Conservation (phyloP, 352 stramenopile genomes). For the Globisporangium emineosum region DNA sequence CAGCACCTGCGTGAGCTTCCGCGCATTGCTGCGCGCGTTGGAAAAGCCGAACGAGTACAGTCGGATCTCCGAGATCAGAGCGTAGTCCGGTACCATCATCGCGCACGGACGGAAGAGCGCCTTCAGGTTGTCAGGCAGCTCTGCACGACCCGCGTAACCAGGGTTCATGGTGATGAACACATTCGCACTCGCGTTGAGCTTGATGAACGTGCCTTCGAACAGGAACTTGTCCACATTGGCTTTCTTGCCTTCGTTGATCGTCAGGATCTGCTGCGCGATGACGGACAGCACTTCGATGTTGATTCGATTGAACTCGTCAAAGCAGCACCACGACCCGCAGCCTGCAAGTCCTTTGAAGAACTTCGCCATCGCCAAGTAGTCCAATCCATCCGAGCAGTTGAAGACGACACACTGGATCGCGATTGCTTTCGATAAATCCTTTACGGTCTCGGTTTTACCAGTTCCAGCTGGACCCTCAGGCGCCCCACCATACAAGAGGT, state of each 20-base stretch:
- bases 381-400: constrained; percentile 91
- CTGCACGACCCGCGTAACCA: constrained; percentile 93
- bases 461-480: constrained; percentile 93
- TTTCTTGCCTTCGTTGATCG: constrained; percentile 90
- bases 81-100: constrained; percentile 96
- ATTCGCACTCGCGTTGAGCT: constrained; percentile 90
- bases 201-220: constrained; percentile 93
- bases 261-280: constrained; percentile 94
- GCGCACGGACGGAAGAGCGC: constrained; percentile 92
- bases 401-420: constrained; percentile 95
- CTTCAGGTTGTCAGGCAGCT: constrained; percentile 94
- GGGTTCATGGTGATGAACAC: constrained; percentile 96
- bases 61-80: constrained; percentile 92
- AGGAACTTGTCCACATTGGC: constrained; percentile 90
- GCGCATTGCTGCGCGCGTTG: constrained; percentile 84
- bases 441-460: constrained; percentile 94
- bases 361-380: constrained; percentile 94
- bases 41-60: constrained; percentile 93
- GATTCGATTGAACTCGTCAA: too few species aligned
- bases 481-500: constrained; percentile 91
- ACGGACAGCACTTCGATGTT: constrained; percentile 93
- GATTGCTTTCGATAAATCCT: constrained; percentile 94
- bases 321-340: constrained; percentile 93
- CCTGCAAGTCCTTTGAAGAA: constrained; percentile 94
- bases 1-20: constrained; percentile 92